Base-by-base conservation (phyloP, 2,329 filamentous ascomycete genomes). In the Leptodontidium sp. region DNA sequence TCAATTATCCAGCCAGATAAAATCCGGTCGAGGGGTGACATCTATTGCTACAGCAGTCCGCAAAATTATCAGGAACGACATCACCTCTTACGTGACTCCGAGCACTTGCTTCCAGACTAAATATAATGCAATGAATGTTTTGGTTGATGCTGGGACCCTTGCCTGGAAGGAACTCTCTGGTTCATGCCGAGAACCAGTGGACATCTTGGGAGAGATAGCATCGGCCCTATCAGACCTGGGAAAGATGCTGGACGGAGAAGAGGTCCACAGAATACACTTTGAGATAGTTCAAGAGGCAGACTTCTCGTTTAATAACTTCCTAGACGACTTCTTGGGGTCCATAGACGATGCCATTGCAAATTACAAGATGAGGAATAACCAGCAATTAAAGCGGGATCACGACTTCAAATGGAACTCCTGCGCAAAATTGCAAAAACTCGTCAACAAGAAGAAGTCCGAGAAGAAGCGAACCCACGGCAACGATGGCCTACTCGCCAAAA, bases 121-220 rank as follows among this genome's bases (percentile, higher is more conserved):
- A 24, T 68, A 68, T 32, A 70, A 70, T 24, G 69, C 69, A 3
- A 53, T 73, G 57, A 68, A 71, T 38, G 61, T 58, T 7, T 32
- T 73, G 47, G 61, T 29, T 3, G 69, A 69, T 55, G 66, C 71
- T 24, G 65, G 58, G 15, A 40, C 67, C 12, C 7, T 45, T 35
- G 49, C 70, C 32, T 52, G 66, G 40, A 29, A 66, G 8, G 64
- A 40, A 15, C 11, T 57, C 49, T 45, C 29, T 9, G 5, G 29
- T 8, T 29, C 24, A 14, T 53, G 59, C 35, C 63, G 38, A 14
- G 24, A 58, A 4, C 14, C 14, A 9, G 11, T 24, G 26, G 53
- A 61, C 21, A 3, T 61, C 1, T 47, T 47, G 11, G 43, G 15
- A 9, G 58, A 49, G 40, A 17, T 61, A 47, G 32, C 53, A 38